Conservation (phyloP, 352 stramenopile genomes). For the Globisporangium splendens region DNA sequence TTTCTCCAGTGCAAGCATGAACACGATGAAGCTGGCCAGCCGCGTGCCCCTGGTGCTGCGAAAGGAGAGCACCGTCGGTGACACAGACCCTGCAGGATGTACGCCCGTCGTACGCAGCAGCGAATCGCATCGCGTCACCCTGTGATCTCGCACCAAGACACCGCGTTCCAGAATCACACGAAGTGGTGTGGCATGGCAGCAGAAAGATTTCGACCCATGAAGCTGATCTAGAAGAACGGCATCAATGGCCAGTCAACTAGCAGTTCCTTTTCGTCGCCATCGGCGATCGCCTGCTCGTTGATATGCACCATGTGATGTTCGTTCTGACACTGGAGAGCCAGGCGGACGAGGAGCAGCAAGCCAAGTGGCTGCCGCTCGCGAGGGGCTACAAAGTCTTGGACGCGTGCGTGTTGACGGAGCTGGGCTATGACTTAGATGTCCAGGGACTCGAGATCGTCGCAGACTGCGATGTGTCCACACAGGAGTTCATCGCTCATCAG, state of each 20-base stretch:
- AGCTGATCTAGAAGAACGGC: slow-evolving; percentile 27
- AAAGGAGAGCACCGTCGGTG: slow-evolving; percentile 15
- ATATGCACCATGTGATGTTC: slow-evolving; percentile 67
- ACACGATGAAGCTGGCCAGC: slow-evolving; percentile 36
- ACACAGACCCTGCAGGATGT: slow-evolving; percentile 9
- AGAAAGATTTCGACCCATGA: slow-evolving; percentile 38
- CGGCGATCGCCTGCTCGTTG: slow-evolving; percentile 38
- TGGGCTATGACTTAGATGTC: slow-evolving; percentile 93
- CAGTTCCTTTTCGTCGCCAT: slow-evolving; percentile 36
- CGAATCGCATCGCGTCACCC: slow-evolving; percentile 24
- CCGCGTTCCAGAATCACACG: slow-evolving; percentile 39
- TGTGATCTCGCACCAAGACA: slow-evolving; percentile 40
- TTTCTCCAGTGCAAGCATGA: slow-evolving; percentile 52
- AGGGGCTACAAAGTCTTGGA: slow-evolving; percentile 68
- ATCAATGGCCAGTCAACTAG: slow-evolving; percentile 28
- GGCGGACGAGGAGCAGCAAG: slow-evolving; percentile 46
- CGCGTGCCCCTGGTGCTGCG: slow-evolving; percentile 16
- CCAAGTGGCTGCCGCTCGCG: slow-evolving; percentile 63
- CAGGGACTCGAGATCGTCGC: slow-evolving; percentile 91
- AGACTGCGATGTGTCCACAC: slow-evolving; percentile 81
- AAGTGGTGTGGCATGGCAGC: slow-evolving; percentile 23
- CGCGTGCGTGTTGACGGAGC: slow-evolving; percentile 96
- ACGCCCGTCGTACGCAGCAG: slow-evolving; percentile 11
- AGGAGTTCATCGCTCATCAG: slow-evolving; percentile 94
- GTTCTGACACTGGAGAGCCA: slow-evolving; percentile 71